Evolutionary conservation across 768 basidiomycete species (phyloP), one percentile per base, ranked within the genome.

Genomic region (Xerocomus potaroensis): DNA sequence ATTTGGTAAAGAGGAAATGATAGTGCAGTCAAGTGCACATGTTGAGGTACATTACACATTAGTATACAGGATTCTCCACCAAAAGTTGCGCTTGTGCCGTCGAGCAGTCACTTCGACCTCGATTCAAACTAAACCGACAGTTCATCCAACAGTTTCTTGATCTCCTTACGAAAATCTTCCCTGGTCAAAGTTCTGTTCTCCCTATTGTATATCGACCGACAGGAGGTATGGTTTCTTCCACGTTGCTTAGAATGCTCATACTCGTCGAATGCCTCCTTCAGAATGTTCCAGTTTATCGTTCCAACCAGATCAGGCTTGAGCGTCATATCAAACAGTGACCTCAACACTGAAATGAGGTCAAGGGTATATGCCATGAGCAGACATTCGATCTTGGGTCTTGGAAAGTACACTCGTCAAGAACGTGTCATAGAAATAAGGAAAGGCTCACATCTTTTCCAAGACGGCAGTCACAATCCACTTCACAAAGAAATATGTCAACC

Each of bases 291-390:
- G 11, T 50, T 37, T 1, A n/a, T 33, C 22, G 21, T 47, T 1
- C 45, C 49, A n/a, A 40, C 45, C 27, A 50, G 11, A 46, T 50
- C 29, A 12, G 49, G 49, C 10, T 47, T 47, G 5, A 50, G 19
- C 7, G 45, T 50, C 16, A 47, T 37, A 19, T 47, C 40, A 16
- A 50, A 50, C 16, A 50, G 8, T 0, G 30, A 27, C 8, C 11
- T 38, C 35, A 47, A 21, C 9, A 47, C 36, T 7, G 30, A 50
- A 16, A 47, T 32, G 8, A 47, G 45, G 35, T 50, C 45, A 16
- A 50, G 21, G 4, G 40, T 41, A 19, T 50, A 47, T 14, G 40
- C 29, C 49, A 47, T 41, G 9, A 41, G 34, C 8, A 49, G 22
- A 29, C 43, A 14, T 41, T 47, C 40, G 2, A 50, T 32, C 9